Evolutionary conservation across 2,329 filamentous ascomycete species (phyloP).

Genomic region (Diaporthe vexans): DNA sequence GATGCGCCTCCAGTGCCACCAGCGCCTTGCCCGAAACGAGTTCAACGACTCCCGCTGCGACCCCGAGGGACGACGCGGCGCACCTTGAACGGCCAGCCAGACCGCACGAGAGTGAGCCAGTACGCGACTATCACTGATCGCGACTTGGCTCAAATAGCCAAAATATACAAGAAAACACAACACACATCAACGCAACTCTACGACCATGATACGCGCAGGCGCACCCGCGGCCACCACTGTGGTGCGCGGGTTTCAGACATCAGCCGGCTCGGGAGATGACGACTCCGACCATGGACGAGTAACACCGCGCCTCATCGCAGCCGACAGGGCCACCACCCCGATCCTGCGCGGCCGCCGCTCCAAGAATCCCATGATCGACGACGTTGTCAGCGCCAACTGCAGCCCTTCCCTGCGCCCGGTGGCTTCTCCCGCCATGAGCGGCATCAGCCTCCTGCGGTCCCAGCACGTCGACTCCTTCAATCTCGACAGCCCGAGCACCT

Average conservation of each 20-base stretch:
- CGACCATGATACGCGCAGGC: slow-evolving; percentile 61
- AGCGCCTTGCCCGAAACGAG: slow-evolving; percentile 63
- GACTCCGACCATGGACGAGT: slow-evolving; percentile 64
- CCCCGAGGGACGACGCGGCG: slow-evolving; percentile 71
- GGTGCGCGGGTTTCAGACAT: slow-evolving; percentile 70
- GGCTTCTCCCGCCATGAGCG: slow-evolving; percentile 71
- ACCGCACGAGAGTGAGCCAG: neutral
- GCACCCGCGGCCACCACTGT: slow-evolving; percentile 64
- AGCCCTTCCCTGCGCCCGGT: slow-evolving; percentile 69
- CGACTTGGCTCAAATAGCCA: neutral
- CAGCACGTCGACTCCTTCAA: slow-evolving; percentile 82
- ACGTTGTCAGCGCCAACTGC: slow-evolving; percentile 74
- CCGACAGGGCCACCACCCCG: slow-evolving; percentile 50
- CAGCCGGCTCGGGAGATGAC: slow-evolving; percentile 69
- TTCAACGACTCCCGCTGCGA: slow-evolving; percentile 68
- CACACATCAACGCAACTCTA: slow-evolving; percentile 7
- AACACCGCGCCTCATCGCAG: slow-evolving; percentile 43
- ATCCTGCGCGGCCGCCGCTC: slow-evolving; percentile 54
- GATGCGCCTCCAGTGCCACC: slow-evolving; percentile 68
- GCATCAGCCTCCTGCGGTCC: slow-evolving; percentile 85
- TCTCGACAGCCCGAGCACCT: slow-evolving; percentile 63
- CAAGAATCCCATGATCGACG: slow-evolving; percentile 60
- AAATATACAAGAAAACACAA: neutral
- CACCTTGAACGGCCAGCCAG: slow-evolving; percentile 56
- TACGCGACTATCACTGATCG: slow-evolving; percentile 13